phyloP scores from a whole-genome alignment of 441 rosid genomes.

The Erodium moschatum region DNA sequence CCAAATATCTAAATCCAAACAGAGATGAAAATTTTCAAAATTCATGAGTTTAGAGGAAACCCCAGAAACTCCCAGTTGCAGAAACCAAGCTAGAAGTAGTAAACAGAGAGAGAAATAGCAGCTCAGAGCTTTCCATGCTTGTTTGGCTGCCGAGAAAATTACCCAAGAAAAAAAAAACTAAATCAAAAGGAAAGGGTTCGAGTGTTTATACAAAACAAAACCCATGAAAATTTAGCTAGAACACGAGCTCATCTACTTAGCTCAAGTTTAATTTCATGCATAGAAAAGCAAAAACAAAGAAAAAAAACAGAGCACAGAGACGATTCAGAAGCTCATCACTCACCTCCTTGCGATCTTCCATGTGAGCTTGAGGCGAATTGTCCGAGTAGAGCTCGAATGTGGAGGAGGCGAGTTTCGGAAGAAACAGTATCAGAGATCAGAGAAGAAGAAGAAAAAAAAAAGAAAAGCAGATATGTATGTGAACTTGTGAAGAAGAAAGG shows the following conservation, averaged over 20 bases:
- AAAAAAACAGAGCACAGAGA: constrained; percentile 4
- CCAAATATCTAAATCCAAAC: not conserved
- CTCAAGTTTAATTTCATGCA: too few relatives aligned
- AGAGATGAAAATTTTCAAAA: not conserved
- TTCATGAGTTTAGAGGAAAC: not conserved
- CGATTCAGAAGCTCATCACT: not conserved
- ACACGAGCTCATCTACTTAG: not conserved
- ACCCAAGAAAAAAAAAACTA: not conserved
- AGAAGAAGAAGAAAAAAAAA: not conserved
- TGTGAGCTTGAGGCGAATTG: constrained; percentile 14
- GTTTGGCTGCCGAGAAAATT: not conserved
- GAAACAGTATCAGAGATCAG: not conserved
- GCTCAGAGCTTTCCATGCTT: not conserved
- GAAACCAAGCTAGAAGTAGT: not conserved
- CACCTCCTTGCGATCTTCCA: constrained; percentile 65
- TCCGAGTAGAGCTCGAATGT: not conserved
- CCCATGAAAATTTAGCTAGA: not conserved
- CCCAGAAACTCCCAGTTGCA: not conserved
- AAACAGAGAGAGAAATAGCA: not conserved
- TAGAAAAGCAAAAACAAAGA: not conserved
- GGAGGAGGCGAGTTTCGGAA: not conserved
- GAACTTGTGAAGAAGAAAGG: not conserved
- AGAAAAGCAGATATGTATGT: not conserved
- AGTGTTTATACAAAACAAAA: not conserved
- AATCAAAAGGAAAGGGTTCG: not conserved